A percentile compares a stretch with the other conserved stretches of the same genome.
phyloP scores from a whole-genome alignment of 2,329 filamentous ascomycete species.

The Aspergillus tanneri region DNA sequence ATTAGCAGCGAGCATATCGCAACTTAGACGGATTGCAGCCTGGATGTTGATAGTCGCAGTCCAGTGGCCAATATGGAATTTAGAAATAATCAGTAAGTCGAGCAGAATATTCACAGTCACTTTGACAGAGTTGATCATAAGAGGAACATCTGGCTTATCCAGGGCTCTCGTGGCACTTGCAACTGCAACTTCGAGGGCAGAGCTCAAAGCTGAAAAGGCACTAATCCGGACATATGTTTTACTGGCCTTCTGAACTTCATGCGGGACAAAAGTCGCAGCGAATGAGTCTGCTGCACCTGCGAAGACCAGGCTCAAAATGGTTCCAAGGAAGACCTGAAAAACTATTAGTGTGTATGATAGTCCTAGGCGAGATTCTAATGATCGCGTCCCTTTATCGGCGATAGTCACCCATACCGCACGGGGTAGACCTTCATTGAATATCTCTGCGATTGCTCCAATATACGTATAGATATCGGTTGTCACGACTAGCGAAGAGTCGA shows the following conservation, averaged over 20 bases:
- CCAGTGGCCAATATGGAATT: conserved; percentile 58
- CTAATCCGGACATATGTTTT: conserved; percentile 65
- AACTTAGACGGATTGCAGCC: conserved; percentile 62
- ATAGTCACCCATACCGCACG: conserved; percentile 68
- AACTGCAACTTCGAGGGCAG: conserved; percentile 63
- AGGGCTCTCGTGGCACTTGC: conserved; percentile 62
- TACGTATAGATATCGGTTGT: conserved; percentile 69
- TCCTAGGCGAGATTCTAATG: conserved; percentile 52
- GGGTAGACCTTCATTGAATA: conserved; percentile 71
- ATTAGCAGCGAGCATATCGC: conserved; percentile 57
- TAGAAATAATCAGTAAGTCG: conserved; percentile 66
- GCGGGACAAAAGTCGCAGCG: conserved; percentile 62
- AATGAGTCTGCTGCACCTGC: conserved; percentile 55
- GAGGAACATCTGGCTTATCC: conserved; percentile 67
- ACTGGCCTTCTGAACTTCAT: conserved; percentile 55
- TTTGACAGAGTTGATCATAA: conserved; percentile 64
- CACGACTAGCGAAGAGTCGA: conserved; percentile 62
- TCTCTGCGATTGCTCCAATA: conserved; percentile 65
- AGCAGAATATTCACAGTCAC: conserved; percentile 67
- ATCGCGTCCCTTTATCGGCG: conserved; percentile 60
- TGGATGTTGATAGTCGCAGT: conserved; percentile 63
- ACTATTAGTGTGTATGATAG: conserved; percentile 61
- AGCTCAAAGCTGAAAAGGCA: conserved; percentile 62
- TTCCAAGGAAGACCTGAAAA: conserved; percentile 56
- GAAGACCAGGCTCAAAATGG: conserved; percentile 62